Percentiles rank a stretch among this genome's conserved stretches.
Evolutionary conservation across 805 yeast species (phyloP).

Genomic region (Saccharomycopsis fermentans): DNA sequence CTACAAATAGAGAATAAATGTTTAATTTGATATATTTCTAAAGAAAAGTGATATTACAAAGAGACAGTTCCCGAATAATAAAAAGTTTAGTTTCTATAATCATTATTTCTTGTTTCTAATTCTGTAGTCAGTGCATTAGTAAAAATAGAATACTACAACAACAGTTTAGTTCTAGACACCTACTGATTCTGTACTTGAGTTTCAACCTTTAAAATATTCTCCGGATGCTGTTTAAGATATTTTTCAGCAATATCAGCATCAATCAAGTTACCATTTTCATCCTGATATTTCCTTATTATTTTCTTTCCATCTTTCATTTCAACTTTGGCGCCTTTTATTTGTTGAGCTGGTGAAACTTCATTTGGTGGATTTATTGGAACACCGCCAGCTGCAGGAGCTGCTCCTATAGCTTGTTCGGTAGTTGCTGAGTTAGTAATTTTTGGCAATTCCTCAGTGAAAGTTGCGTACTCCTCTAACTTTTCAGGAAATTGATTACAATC

Average conservation of each 20-base stretch:
- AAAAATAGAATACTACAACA: not conserved
- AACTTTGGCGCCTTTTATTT: conserved; percentile 20
- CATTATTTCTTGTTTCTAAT: not conserved
- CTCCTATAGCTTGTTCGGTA: not conserved
- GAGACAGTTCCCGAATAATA: too few species aligned
- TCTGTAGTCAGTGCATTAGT: not conserved
- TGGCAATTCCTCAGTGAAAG: not conserved
- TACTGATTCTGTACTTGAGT: conserved; percentile 7
- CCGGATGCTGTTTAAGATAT: conserved; percentile 16
- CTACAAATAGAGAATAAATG: not conserved
- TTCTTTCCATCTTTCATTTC: conserved; percentile 13
- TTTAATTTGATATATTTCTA: too few species aligned
- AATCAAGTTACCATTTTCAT: conserved; percentile 29
- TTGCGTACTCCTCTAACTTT: conserved; percentile 21
- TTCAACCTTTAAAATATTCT: conserved; percentile 17
- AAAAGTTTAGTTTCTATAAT: too few species aligned
- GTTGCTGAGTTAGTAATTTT: not conserved
- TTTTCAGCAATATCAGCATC: conserved; percentile 26
- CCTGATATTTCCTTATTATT: conserved; percentile 25
- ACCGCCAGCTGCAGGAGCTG: not conserved
- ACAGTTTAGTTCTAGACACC: not conserved
- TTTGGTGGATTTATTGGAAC: conserved; percentile 2
- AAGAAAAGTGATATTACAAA: too few species aligned
- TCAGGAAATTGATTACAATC: conserved; percentile 44
- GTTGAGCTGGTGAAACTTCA: conserved; percentile 4